Evolutionary conservation across 768 basidiomycete genomes (phyloP), one percentile per base, ranked within the genome.

Genomic region (Phylloporus sp.): DNA sequence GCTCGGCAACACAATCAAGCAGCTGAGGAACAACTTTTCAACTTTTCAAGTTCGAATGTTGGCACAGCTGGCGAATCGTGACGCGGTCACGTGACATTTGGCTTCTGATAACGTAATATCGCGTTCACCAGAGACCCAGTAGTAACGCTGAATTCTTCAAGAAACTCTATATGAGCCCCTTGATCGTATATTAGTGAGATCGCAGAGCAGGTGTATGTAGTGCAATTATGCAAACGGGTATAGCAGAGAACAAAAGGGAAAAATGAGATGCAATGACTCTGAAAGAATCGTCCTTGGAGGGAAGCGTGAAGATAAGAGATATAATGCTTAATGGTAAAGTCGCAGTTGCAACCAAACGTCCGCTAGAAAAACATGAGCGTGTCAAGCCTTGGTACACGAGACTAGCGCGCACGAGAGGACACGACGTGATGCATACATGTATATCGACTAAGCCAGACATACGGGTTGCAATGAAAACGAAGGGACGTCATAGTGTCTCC

Each of bases 101-200:
- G n/a, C n/a, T n/a, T n/a, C n/a, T n/a, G n/a, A n/a, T n/a, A n/a
- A n/a, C n/a, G n/a, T n/a, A n/a, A n/a, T n/a, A n/a, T n/a, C n/a
- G n/a, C n/a, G n/a, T n/a, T n/a, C n/a, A n/a, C n/a, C n/a, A n/a
- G n/a, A n/a, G n/a, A n/a, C n/a, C n/a, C n/a, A n/a, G n/a, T n/a
- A n/a, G n/a, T n/a, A n/a, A n/a, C n/a, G n/a, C n/a, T 48, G 52
- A 48, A 58, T 48, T 59, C 40, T 47, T 34, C 43, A 45, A 48
- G 47, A 48, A 45, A 46, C 49, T 41, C 47, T 22, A 46, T 43
- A 47, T 17, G 32, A 49, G 41, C 10, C 32, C 21, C 39, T 46
- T 34, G 56, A 47, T 51, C 46, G 51, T 65, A 66, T 48, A 67
- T 67, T 61, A 67, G 47, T 59, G 53, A 61, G 57, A 61, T 61